A percentile compares a stretch with the other conserved stretches of the same genome.
phyloP scores from a whole-genome alignment of 257 asterid species.

The Nicotiana sylvestris region DNA sequence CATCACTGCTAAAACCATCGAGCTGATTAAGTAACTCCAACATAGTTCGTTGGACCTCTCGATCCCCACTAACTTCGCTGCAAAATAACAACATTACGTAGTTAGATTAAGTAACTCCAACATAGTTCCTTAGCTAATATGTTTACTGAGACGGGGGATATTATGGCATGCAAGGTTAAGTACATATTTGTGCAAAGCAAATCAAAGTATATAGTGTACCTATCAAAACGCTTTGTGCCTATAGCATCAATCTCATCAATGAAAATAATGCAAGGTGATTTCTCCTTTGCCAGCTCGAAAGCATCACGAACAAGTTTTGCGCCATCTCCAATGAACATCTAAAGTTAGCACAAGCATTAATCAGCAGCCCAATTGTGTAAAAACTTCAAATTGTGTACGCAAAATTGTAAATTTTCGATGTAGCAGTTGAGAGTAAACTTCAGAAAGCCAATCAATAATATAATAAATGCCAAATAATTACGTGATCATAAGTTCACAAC shows the following conservation, averaged over 20 bases:
- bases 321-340: slow-evolving; percentile 92
- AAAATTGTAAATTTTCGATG: neutral
- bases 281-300: slow-evolving; percentile 87
- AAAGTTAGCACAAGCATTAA: slow-evolving; percentile 16
- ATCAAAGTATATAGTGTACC: slow-evolving; percentile 33
- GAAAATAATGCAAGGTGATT: slow-evolving; percentile 90
- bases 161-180: neutral
- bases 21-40: slow-evolving; percentile 88
- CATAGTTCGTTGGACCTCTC: slow-evolving; percentile 95
- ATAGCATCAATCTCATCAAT: slow-evolving; percentile 96
- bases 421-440: neutral
- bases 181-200: neutral
- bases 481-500: neutral
- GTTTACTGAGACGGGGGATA: neutral
- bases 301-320: slow-evolving; percentile 97
- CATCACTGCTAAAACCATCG: slow-evolving; percentile 95
- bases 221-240: slow-evolving; percentile 88
- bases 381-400: neutral
- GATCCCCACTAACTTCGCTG: slow-evolving; percentile 94
- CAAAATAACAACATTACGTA: slow-evolving; percentile 16
- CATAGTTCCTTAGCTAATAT: neutral
- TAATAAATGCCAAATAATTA: neutral
- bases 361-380: slow-evolving; percentile 7
- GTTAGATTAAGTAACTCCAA: neutral
- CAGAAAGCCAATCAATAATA: neutral